Evolutionary conservation across 2,329 filamentous ascomycete genomes (phyloP), one percentile per base, ranked within the genome.

Genomic region (Sporothrix euskadiensis): DNA sequence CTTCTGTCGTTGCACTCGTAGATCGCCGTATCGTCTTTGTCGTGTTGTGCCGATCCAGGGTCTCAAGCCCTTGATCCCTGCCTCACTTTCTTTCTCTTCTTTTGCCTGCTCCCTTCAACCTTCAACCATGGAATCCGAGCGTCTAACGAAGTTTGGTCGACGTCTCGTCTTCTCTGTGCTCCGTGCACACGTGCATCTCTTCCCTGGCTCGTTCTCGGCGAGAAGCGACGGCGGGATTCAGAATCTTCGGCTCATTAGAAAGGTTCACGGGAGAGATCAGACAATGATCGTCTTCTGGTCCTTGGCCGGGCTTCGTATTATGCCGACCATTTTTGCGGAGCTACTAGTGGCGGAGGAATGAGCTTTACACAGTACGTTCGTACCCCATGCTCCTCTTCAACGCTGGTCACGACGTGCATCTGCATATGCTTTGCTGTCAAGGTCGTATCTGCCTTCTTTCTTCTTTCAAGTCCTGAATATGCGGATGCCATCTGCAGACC

Each of bases 371-470:
- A 41, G 39, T 41, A 7, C 10, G 39, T 41, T 2, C 39, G 39
- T 41, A 1, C 12, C 1, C 41, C 8, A 9, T 44, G 14, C 44
- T 44, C 10, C 57, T 61, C 26, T 61, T 39, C 57, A n/a, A 8
- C 30, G 14, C n/a, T 35, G 35, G 59, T 44, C 59, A 44, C 59
- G n/a, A 44, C 26, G 59, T 44, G 26, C 10, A 22, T 63, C 59
- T 35, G 10, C 39, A 22, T 26, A 26, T 41, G 59, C 59, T 26
- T 63, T 41, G 59, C 59, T 63, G 35, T 44, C 63, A 68, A 47
- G 63, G 39, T 68, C 63, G 63, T 41, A 68, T 49, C 63, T 47
- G 35, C 63, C n/a, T 41, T 22, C n/a, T 61, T n/a, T 39, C 16
- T 12, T 8, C 3, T 19, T 56, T 56, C 8, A 9, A 3, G 12